phyloP scores from a whole-genome alignment of 2,329 filamentous ascomycete genomes.

The Paecilomyces formosus region DNA sequence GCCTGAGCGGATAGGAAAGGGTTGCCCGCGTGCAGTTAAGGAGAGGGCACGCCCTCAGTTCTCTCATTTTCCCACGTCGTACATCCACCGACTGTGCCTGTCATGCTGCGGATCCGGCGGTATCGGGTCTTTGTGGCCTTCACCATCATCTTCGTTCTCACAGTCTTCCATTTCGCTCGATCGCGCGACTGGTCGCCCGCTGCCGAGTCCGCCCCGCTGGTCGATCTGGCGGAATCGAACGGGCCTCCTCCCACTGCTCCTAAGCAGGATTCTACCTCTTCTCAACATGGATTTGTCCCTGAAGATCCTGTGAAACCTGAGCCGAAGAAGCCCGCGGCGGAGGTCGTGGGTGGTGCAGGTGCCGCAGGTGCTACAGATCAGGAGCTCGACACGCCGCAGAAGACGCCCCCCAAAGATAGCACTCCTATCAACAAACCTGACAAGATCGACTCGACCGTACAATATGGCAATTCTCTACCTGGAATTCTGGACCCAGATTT shows the following conservation, averaged over 20 bases:
- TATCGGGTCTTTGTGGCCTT: slow-evolving; percentile 42
- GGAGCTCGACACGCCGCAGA: not conserved
- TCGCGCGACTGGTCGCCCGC: slow-evolving; percentile 32
- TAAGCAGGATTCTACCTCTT: slow-evolving; percentile 5
- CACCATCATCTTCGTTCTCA: slow-evolving; percentile 33
- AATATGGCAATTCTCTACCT: slow-evolving; percentile 2
- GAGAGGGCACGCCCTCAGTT: slow-evolving; percentile 1
- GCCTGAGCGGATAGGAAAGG: not conserved
- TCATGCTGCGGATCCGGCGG: slow-evolving; percentile 42
- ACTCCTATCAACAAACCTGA: not conserved
- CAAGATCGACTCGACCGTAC: not conserved
- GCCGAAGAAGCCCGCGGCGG: not conserved
- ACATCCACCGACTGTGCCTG: slow-evolving; percentile 7
- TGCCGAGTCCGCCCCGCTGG: slow-evolving; percentile 8
- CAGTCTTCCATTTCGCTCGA: slow-evolving; percentile 46
- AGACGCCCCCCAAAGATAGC: not conserved
- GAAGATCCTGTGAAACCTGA: not conserved
- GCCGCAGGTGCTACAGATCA: not conserved
- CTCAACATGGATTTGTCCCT: slow-evolving; percentile 6
- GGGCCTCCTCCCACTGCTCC: slow-evolving; percentile 4
- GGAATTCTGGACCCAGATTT: slow-evolving; percentile 9
- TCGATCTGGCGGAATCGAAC: slow-evolving; percentile 8
- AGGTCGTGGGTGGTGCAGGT: not conserved
- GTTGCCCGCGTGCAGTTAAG: not conserved
- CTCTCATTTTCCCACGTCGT: slow-evolving; percentile 2